Evolutionary conservation across 305 asterid species (phyloP), one percentile per base, ranked within the genome.

Genomic region (Nicotiana rustica): DNA sequence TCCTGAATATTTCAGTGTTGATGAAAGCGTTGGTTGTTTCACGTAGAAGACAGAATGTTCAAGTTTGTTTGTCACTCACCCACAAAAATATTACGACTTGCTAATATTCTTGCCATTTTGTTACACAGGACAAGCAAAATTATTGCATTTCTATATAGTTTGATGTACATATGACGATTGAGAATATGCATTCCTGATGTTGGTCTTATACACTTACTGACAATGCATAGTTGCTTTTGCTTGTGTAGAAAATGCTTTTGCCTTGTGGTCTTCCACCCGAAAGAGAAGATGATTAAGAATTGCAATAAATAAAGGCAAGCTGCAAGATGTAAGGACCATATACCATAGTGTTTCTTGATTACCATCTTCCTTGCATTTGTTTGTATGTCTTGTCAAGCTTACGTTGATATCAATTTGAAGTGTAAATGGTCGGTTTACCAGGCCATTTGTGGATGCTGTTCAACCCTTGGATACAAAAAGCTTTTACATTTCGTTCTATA

Each of bases 191-290:
- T 71, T 21, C 38, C 3, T 71, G 61, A 47, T 71, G 6, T 71
- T 6, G 62, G 21, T 47, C 18, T 71, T 13, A 31, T 44, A 41
- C 13, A 5, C 19, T 70, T 70, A 70, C 36, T 19, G 6, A 70
- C 36, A 44, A 19, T 19, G 18, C 0, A 0, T 44, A 44, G 21
- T 5, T 66, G 44, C 31, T 44, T 77, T 62, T 80, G 82, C 29
- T 25, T 82, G 2, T 92, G 92, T 96, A 95, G 98, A 95, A 95
- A 95, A 95, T 95, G 97, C 92, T 95, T 55, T 84, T 93, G 89
- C 99, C 99, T 3, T 95, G 99, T 84, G 99, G 99, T 19, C 90
- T 92, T 71, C 97, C 99, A 78, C 99, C 99, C 0, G 99, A 94
- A 90, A 95, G 97, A 88, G 98, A 94, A 78, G 98, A 94, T 33